phyloP scores from a whole-genome alignment of 2,329 filamentous ascomycete genomes.

The Fusarium caatingaense region DNA sequence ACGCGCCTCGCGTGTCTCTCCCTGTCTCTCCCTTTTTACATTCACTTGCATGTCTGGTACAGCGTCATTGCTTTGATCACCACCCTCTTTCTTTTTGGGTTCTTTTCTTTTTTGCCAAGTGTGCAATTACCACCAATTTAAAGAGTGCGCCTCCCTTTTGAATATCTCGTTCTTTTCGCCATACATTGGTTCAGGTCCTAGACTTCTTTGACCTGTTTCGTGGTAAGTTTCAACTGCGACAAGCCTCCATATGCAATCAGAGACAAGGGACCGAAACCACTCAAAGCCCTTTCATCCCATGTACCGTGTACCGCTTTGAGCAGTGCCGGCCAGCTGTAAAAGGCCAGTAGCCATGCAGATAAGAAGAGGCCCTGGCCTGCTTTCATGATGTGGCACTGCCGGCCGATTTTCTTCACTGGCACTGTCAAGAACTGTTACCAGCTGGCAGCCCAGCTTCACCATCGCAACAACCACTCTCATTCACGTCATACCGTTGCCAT shows the following conservation, averaged over 20 bases:
- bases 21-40: constrained; percentile 16
- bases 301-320: constrained; percentile 16
- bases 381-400: not conserved
- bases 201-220: constrained; percentile 10
- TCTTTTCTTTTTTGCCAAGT: not conserved
- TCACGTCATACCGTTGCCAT: constrained; percentile 4
- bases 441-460: constrained; percentile 10
- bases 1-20: constrained; percentile 43
- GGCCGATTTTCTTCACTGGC: constrained; percentile 14
- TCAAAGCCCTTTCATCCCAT: constrained; percentile 2
- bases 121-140: constrained; percentile 4
- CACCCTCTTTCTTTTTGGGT: constrained; percentile 25
- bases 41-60: constrained; percentile 30
- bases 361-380: not conserved
- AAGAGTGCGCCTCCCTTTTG: constrained; percentile 21
- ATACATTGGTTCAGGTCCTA: not conserved
- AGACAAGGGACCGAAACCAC: constrained; percentile 4
- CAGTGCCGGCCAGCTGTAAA: constrained; percentile 3
- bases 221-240: constrained; percentile 29
- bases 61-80: constrained; percentile 26
- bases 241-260: constrained; percentile 20
- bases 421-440: constrained; percentile 12
- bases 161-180: not conserved
- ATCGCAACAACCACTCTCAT: constrained; percentile 4
- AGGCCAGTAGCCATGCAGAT: constrained; percentile 21